Percentiles rank a stretch among this genome's conserved stretches.
Evolutionary conservation across 176 grass and related monocot species (phyloP).

Genomic region (Bothriochloa decipiens): DNA sequence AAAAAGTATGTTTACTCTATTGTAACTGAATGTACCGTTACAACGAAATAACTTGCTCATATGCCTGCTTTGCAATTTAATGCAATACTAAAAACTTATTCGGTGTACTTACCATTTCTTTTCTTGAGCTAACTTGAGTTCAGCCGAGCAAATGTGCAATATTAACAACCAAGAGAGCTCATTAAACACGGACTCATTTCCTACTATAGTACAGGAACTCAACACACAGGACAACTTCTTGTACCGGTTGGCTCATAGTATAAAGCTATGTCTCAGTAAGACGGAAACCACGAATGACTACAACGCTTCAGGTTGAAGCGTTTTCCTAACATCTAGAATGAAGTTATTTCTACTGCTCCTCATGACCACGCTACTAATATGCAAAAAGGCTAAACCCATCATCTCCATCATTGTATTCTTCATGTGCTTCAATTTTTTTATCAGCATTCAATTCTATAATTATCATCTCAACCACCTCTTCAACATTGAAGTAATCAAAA

Average conservation of each 20-base stretch:
- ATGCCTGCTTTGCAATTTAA: constrained; percentile 34
- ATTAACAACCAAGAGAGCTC: constrained; percentile 45
- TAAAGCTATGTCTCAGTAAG: constrained; percentile 56
- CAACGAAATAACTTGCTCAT: constrained; percentile 23
- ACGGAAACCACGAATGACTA: constrained; percentile 47
- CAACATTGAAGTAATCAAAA: constrained; percentile 53
- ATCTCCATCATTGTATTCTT: constrained; percentile 54
- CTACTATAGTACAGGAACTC: constrained; percentile 60
- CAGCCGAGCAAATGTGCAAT: constrained; percentile 36
- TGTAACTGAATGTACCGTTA: constrained; percentile 16
- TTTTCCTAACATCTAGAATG: constrained; percentile 54
- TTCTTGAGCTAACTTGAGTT: constrained; percentile 42
- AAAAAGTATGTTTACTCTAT: constrained; percentile 28
- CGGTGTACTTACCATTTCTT: constrained; percentile 22
- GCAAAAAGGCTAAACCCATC: constrained; percentile 68
- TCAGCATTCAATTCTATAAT: constrained; percentile 60
- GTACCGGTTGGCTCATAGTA: constrained; percentile 56
- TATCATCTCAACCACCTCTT: constrained; percentile 57
- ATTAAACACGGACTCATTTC: constrained; percentile 55
- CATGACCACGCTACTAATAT: constrained; percentile 41
- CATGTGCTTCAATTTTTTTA: constrained; percentile 56
- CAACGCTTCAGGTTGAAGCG: constrained; percentile 48
- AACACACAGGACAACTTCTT: constrained; percentile 62
- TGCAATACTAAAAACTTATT: constrained; percentile 17
- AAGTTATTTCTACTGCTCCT: constrained; percentile 46